Percentiles rank a stretch among this genome's conserved stretches.
phyloP scores from a whole-genome alignment of 2,329 filamentous ascomycete genomes.

The Cladophialophora carrionii region DNA sequence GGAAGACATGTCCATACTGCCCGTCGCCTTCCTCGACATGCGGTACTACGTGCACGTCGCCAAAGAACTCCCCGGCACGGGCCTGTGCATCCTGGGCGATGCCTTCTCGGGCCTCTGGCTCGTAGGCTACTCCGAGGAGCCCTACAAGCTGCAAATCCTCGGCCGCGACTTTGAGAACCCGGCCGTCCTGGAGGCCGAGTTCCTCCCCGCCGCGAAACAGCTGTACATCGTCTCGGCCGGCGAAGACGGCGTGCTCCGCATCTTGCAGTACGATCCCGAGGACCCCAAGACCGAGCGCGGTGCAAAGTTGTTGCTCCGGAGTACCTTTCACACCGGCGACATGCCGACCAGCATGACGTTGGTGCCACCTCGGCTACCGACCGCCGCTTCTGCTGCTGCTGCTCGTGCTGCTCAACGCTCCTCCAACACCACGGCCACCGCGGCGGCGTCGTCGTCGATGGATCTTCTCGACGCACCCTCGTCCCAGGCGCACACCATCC shows the following conservation, averaged over 20 bases:
- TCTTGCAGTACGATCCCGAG: constrained; percentile 93
- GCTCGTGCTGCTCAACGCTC: neutral
- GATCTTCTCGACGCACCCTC: constrained; percentile 16
- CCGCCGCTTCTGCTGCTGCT: too few species aligned
- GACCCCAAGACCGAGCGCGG: constrained; percentile 93
- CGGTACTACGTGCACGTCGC: constrained; percentile 88
- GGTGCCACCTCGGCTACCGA: constrained; percentile 58
- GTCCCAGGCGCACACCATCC: neutral
- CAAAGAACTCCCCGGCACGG: constrained; percentile 80
- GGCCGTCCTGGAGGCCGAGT: constrained; percentile 80
- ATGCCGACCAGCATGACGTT: constrained; percentile 74
- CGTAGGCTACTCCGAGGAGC: constrained; percentile 92
- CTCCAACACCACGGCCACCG: too few species aligned
- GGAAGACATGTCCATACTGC: constrained; percentile 88
- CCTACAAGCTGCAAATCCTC: constrained; percentile 91
- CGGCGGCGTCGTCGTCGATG: neutral
- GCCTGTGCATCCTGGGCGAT: constrained; percentile 85
- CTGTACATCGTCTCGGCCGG: constrained; percentile 83
- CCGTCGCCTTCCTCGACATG: constrained; percentile 97
- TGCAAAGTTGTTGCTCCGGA: constrained; percentile 80
- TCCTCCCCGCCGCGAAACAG: constrained; percentile 81
- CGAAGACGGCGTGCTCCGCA: constrained; percentile 80
- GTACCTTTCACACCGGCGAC: constrained; percentile 85
- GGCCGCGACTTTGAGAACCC: constrained; percentile 80
- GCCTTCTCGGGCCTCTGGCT: constrained; percentile 95